These are phyloP conservation scores for Picea sitchensis DNA, from an alignment of 75 land plant species.

Conservation along the genomic window DNA sequence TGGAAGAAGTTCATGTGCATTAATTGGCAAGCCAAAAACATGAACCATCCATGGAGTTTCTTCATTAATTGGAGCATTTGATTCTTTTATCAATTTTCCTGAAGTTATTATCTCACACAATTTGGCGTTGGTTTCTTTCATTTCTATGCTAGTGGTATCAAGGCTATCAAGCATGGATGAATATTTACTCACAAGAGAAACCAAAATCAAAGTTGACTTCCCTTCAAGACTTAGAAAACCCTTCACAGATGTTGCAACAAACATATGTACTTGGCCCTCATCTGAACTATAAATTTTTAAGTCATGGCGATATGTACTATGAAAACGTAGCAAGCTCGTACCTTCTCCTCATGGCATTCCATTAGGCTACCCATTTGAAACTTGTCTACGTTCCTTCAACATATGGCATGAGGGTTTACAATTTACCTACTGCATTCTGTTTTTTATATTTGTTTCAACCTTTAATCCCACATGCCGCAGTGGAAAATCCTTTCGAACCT, in stretches of 20 bases:
- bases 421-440: too few relatives aligned
- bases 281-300: slow-evolving; percentile 98
- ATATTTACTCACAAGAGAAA: slow-evolving; percentile 98
- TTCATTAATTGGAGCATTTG: slow-evolving; percentile 26
- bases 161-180: slow-evolving; percentile 99
- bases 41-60: slow-evolving; percentile 95
- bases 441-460: too few relatives aligned
- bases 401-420: too few relatives aligned
- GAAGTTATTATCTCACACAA: slow-evolving; percentile 78
- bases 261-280: slow-evolving; percentile 99
- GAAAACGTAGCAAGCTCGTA: too few relatives aligned
- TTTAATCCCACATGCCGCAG: too few relatives aligned
- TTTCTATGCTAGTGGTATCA: slow-evolving; percentile 91
- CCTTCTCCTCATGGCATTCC: too few relatives aligned
- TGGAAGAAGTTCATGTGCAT: slow-evolving; percentile 80
- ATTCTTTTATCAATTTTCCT: slow-evolving; percentile 14
- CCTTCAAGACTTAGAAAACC: slow-evolving; percentile 98
- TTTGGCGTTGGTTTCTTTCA: slow-evolving; percentile 95
- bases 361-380: too few relatives aligned
- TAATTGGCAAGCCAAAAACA: slow-evolving; percentile 84
- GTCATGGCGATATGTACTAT: slow-evolving; percentile 96
- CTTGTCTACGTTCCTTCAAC: too few relatives aligned
- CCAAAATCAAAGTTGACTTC: slow-evolving; percentile 92
- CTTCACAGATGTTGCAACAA: slow-evolving; percentile 99
- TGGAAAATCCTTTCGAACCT: too few relatives aligned